These are phyloP conservation scores for Alternaria infectoria DNA, from an alignment of 2,329 filamentous ascomycete species.

Conservation along the genomic window DNA sequence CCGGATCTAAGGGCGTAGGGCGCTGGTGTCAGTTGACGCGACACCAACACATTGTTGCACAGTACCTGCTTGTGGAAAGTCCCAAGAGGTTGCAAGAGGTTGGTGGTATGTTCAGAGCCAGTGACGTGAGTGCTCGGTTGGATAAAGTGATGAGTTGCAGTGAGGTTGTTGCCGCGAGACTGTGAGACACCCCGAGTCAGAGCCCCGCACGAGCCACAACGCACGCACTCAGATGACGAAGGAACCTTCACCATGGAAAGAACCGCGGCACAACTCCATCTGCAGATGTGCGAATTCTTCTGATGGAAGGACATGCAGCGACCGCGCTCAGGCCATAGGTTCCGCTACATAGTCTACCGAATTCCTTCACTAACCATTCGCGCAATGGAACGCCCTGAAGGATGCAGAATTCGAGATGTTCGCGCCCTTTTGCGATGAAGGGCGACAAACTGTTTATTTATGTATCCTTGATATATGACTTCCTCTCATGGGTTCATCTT, in stretches of 20 bases:
- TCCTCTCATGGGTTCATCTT: neutral
- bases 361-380: neutral
- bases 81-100: neutral
- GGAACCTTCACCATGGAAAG: neutral
- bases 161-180: neutral
- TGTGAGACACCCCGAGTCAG: constrained; percentile 15
- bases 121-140: neutral
- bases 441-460: neutral
- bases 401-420: neutral
- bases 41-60: neutral
- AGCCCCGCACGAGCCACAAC: neutral
- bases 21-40: neutral
- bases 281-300: neutral
- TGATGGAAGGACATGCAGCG: neutral
- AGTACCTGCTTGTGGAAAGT: neutral
- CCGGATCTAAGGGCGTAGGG: neutral
- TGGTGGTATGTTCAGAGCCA: neutral
- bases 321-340: neutral
- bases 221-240: neutral
- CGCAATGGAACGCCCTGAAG: neutral
- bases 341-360: neutral
- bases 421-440: neutral
- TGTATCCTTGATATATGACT: neutral
- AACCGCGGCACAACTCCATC: neutral
- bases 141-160: constrained; percentile 4